These are phyloP conservation scores for Pythium apleroticum DNA, from an alignment of 352 stramenopile species.

Conservation along the genomic window DNA sequence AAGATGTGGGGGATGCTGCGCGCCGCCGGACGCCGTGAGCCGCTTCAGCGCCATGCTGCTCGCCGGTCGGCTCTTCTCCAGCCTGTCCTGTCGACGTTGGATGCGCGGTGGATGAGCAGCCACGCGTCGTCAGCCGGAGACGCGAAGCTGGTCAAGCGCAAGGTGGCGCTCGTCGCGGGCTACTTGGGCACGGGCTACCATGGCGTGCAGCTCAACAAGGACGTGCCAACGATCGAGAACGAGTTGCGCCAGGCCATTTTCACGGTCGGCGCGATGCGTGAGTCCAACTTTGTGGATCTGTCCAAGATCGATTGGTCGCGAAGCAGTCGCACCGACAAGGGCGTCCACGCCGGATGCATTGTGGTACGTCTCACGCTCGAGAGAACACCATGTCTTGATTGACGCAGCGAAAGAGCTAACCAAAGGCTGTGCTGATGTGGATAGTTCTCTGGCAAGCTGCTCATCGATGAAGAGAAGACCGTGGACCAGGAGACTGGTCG, in stretches of 20 bases:
- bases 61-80: slow-evolving; percentile 10
- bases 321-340: slow-evolving; percentile 91
- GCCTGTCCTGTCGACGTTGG: slow-evolving; percentile 1
- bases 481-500: slow-evolving; percentile 59
- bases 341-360: slow-evolving; percentile 88
- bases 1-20: slow-evolving; percentile 17
- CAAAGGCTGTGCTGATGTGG: background rate
- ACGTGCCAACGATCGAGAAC: slow-evolving; percentile 85
- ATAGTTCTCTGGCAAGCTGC: slow-evolving; percentile 86
- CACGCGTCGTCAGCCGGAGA: background rate
- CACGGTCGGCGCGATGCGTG: slow-evolving; percentile 74
- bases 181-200: slow-evolving; percentile 85
- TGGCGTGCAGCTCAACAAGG: slow-evolving; percentile 69
- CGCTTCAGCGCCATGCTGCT: slow-evolving; percentile 7
- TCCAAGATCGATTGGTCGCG: slow-evolving; percentile 89
- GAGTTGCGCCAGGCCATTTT: slow-evolving; percentile 81
- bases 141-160: slow-evolving; percentile 75
- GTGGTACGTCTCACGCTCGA: slow-evolving; percentile 51
- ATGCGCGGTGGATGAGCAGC: slow-evolving; percentile 10
- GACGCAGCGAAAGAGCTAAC: background rate
- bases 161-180: slow-evolving; percentile 82
- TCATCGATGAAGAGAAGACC: slow-evolving; percentile 74
- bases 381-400: background rate
- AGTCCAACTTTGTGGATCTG: slow-evolving; percentile 88
- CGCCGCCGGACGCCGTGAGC: background rate